Evolutionary conservation across 1,284 basidiomycete species (phyloP), one percentile per base, ranked within the genome.

Genomic region (Papiliotrema terrestris): DNA sequence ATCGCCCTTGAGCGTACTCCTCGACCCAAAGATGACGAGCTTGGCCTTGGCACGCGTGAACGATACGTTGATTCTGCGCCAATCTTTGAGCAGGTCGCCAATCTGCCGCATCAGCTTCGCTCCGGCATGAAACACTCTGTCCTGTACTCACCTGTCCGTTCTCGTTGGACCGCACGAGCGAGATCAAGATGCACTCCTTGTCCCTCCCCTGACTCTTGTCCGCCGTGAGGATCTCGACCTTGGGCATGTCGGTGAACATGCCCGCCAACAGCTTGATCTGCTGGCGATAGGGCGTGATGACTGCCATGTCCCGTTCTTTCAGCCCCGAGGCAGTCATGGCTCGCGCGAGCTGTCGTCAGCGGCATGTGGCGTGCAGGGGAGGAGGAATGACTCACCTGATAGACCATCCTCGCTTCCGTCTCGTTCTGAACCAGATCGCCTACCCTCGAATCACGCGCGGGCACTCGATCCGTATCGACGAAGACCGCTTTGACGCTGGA

Each of bases 181-280:
- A 94, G 54, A 98, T 88, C 61, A 99, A 81, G 58, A 98, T 86
- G 66, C 89, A 92, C 48, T 93, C 90, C 75, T 98, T 98, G 78
- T 99, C 96, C 45, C 96, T 80, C 0, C 96, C 96, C 76, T 98
- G 95, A 73, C 89, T 91, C 53, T 86, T 87, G 77, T 98, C 96
- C 3, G 94, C 95, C 0, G 95, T 98, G 54, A 98, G 78, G 51
- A 96, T 84, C 72, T 98, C 96, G 25, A 99, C 80, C 2, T 79
- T 80, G 8, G 64, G 58, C 45, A 69, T 25, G 29, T 29, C 4
- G 22, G 55, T 49, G 9, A 62, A 91, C 69, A 55, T 85, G 65
- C 66, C 86, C 76, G 5, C 83, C 79, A 56, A 93, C 0, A 94
- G 81, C 77, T 97, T 96, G 78, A 94, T 86, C 72, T 99, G 96